Conservation (phyloP, 2,329 filamentous ascomycete species). For the Cladosporium phlei region DNA sequence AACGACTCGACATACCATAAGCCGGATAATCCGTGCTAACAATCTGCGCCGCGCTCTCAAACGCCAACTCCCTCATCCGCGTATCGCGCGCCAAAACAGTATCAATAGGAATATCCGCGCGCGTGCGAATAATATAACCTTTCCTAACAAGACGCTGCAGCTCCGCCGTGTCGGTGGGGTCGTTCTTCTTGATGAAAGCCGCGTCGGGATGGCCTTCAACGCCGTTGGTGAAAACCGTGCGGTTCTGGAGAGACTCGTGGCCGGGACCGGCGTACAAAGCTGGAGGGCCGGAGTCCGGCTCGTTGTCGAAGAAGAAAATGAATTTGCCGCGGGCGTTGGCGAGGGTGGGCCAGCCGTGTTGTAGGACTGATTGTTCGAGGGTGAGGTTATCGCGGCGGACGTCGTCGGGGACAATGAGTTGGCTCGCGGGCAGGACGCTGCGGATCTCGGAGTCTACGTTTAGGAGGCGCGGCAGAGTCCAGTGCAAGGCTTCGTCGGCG, state of each 20-base stretch:
- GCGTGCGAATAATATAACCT: slow-evolving; percentile 48
- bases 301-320: slow-evolving; percentile 51
- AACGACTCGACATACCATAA: slow-evolving; percentile 45
- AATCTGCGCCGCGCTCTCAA: slow-evolving; percentile 47
- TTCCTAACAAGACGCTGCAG: slow-evolving; percentile 44
- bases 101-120: slow-evolving; percentile 43
- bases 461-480: slow-evolving; percentile 41
- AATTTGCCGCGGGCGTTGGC: slow-evolving; percentile 42
- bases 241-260: slow-evolving; percentile 38
- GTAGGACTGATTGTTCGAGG: slow-evolving; percentile 45
- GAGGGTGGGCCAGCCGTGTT: slow-evolving; percentile 47
- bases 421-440: slow-evolving; percentile 36
- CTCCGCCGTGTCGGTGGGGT: slow-evolving; percentile 37
- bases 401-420: slow-evolving; percentile 47
- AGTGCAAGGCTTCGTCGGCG: slow-evolving; percentile 38
- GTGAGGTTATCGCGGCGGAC: slow-evolving; percentile 39
- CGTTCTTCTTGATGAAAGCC: slow-evolving; percentile 49
- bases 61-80: slow-evolving; percentile 41
- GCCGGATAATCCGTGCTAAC: slow-evolving; percentile 48
- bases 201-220: slow-evolving; percentile 42
- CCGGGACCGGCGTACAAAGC: slow-evolving; percentile 36
- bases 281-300: slow-evolving; percentile 32
- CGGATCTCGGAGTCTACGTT: slow-evolving; percentile 47
- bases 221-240: slow-evolving; percentile 48
- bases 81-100: slow-evolving; percentile 41